Conservation (phyloP, 331 rosid genomes). For the Pyrus hybrid region DNA sequence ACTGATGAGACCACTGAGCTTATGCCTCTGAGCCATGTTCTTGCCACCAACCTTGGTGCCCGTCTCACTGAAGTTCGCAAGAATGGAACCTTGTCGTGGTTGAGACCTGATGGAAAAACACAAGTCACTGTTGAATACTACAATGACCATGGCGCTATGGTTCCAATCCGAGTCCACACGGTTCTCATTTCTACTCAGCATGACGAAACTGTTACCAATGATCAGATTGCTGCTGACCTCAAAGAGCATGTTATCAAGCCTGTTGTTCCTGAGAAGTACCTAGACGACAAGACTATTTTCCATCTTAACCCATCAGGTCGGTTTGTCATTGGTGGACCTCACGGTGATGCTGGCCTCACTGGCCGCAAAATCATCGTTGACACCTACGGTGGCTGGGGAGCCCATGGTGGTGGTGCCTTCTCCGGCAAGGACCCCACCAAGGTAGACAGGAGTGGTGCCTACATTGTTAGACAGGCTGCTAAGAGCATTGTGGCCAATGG, state of each 20-base stretch:
- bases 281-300: slow-evolving; percentile 42
- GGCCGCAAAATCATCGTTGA: slow-evolving; percentile 40
- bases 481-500: slow-evolving; percentile 36
- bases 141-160: slow-evolving; percentile 40
- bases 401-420: slow-evolving; percentile 40
- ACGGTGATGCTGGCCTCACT: slow-evolving; percentile 42
- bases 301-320: slow-evolving; percentile 42
- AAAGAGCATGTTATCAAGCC: slow-evolving; percentile 35
- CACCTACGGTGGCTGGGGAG: slow-evolving; percentile 42
- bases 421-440: slow-evolving; percentile 37
- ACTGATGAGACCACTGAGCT: slow-evolving; percentile 46
- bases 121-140: slow-evolving; percentile 43
- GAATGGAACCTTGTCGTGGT: slow-evolving; percentile 36
- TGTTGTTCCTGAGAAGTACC: slow-evolving; percentile 30
- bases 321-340: slow-evolving; percentile 41
- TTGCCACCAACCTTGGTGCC: slow-evolving; percentile 39
- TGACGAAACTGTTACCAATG: slow-evolving; percentile 45
- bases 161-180: slow-evolving; percentile 38
- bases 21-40: slow-evolving; percentile 52
- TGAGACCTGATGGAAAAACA: slow-evolving; percentile 50
- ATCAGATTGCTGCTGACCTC: slow-evolving; percentile 40
- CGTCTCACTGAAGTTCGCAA: slow-evolving; percentile 39
- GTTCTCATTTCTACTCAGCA: slow-evolving; percentile 43
- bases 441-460: slow-evolving; percentile 38
- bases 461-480: slow-evolving; percentile 40